Evolutionary conservation across 805 yeast species (phyloP), one percentile per base, ranked within the genome.

Genomic region (Danielozyma ontarioensis): DNA sequence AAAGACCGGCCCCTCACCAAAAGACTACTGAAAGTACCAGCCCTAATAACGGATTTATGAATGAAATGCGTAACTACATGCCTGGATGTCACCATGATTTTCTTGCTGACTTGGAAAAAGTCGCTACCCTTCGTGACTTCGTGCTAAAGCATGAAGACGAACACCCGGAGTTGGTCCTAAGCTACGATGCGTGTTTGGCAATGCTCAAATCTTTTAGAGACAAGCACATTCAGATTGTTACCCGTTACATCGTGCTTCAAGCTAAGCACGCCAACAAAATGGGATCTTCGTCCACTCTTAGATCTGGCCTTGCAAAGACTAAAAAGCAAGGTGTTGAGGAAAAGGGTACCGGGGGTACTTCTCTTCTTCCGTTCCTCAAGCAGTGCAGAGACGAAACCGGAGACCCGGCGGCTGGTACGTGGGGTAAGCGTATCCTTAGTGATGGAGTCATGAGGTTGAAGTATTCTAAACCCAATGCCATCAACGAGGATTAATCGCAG

Each of bases 301-400:
- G 87, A 48, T 74, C 84, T 2, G 93, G 81, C 13, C 70, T 73
- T 60, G 88, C 75, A 30, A 76, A 72, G 46, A 54, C 67, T 23
- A 70, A 66, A 34, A 41, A 46, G 35, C 68, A 64, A 28, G 68
- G 69, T 37, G 70, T 67, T 27, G 81, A 74, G 37, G 76, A 74
- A 42, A 75, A 77, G 46, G 97, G 97, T 12, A 89, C 97, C 1
- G 97, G 97, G 14, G 97, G 97, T 28, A 89, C 97, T 0, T 80
- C 94, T 1, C 68, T 89, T 48, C 72, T 89, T 37, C 96, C 96
- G 17, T 90, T 89, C 62, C 70, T 89, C 54, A 89, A 88, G 58
- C 97, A 90, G 59, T 90, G 96, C 46, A 75, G 97, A 57, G 97
- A 89, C 61, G 97, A 89, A 55, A 89, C 96, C 2, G 95, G 95